A percentile compares a stretch with the other conserved stretches of the same genome.
Evolutionary conservation across 805 yeast species (phyloP).

Genomic region (Wickerhamiella kazuoi): DNA sequence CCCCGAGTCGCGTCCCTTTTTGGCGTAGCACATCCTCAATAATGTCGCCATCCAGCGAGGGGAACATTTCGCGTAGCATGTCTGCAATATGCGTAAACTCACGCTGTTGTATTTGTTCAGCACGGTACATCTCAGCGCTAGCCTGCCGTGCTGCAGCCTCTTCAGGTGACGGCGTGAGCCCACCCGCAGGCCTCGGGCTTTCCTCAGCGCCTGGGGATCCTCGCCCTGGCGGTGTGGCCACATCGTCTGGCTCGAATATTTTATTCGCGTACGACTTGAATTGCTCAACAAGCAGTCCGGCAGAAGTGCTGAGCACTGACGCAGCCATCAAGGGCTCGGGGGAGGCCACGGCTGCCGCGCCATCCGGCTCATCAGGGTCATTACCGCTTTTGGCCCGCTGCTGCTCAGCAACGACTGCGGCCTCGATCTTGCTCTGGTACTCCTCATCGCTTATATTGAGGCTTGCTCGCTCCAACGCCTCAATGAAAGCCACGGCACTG

Average conservation of each 20-base stretch:
- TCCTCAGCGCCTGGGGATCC: not conserved
- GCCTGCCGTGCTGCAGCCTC: constrained; percentile 22
- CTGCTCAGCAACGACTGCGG: constrained; percentile 25
- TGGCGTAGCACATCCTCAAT: constrained; percentile 52
- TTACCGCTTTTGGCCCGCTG: constrained; percentile 14
- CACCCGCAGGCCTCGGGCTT: no score
- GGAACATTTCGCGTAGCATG: constrained; percentile 53
- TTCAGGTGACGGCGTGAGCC: constrained; percentile 11
- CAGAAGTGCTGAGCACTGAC: constrained; percentile 24
- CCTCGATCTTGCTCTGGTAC: constrained; percentile 29
- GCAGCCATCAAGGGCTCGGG: constrained; percentile 13
- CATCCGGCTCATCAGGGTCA: constrained; percentile 5
- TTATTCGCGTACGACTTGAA: constrained; percentile 23
- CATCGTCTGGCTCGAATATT: constrained; percentile 21
- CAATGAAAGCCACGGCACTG: constrained; percentile 71
- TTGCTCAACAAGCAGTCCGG: constrained; percentile 35
- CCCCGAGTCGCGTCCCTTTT: constrained; percentile 50
- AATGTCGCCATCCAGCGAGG: constrained; percentile 48
- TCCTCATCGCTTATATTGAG: constrained; percentile 47
- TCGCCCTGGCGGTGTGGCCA: constrained; percentile 5
- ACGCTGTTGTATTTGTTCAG: constrained; percentile 24
- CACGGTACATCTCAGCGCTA: constrained; percentile 24
- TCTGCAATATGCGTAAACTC: constrained; percentile 31
- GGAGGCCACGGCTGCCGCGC: not conserved
- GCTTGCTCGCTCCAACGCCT: constrained; percentile 36